Percentiles rank a stretch among this genome's conserved stretches.
Evolutionary conservation across 2,329 filamentous ascomycete genomes (phyloP).

Genomic region (Fusarium fujikuroi): DNA sequence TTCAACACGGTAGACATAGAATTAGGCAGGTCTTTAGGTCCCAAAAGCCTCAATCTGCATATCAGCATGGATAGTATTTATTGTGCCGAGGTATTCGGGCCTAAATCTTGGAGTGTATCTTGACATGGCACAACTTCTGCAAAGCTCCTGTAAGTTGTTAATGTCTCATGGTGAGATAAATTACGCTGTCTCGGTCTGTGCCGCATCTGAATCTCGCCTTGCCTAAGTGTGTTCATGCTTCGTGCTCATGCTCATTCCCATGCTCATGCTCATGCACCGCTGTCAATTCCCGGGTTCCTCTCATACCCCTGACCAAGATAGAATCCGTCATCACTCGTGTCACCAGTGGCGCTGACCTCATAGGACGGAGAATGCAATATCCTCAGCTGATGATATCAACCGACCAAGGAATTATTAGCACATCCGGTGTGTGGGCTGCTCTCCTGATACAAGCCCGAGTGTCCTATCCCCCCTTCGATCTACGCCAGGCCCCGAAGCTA

Average conservation of each 20-base stretch:
- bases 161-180: slow-evolving; percentile 24
- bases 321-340: slow-evolving; percentile 32
- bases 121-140: slow-evolving; percentile 8
- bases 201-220: slow-evolving; percentile 39
- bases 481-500: slow-evolving; percentile 24
- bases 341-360: neutral
- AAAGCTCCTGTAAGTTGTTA: neutral
- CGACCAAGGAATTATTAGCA: slow-evolving; percentile 32
- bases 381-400: slow-evolving; percentile 35
- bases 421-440: slow-evolving; percentile 23
- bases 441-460: slow-evolving; percentile 2
- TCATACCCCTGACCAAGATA: slow-evolving; percentile 24
- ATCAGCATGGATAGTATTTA: neutral
- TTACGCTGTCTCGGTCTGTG: slow-evolving; percentile 40
- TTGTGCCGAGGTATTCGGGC: neutral
- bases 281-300: slow-evolving; percentile 36
- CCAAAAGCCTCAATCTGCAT: neutral
- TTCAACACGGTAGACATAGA: neutral
- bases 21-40: neutral
- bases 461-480: slow-evolving; percentile 8
- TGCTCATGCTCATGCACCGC: slow-evolving; percentile 18
- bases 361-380: slow-evolving; percentile 5
- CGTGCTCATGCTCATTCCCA: neutral
- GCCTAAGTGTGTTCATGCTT: slow-evolving; percentile 23
- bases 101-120: neutral